Evolutionary conservation across 176 grass and related monocot species (phyloP), one percentile per base, ranked within the genome.

Genomic region (Carex scoparia): DNA sequence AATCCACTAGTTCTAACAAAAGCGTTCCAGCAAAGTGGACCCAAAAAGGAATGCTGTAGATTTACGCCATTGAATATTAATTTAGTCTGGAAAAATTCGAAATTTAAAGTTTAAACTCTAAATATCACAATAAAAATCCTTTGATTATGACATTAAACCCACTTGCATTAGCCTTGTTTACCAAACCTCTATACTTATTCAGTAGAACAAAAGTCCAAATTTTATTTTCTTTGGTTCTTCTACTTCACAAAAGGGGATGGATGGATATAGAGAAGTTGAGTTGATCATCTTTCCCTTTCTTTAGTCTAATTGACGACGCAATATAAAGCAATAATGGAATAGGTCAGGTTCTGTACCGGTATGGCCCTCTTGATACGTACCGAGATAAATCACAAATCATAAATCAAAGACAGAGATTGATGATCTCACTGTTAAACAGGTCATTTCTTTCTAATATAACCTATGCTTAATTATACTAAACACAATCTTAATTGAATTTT

Each of bases 61-160:
- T 63, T 35, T 48, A 83, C 61, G 81, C 81, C 14, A 67, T 54
- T 67, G 42, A 16, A 83, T 76, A 38, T 38, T 38, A 38, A 38
- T 38, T 38, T 38, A 38, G 37, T 38, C 37, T 38, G 19, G 11
- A 31, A 33, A 18, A 35, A 13, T 83, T 81, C 15, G 3, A 23
- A 46, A 63, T 65, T 46, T 56, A 51, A 51, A 61, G 3, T 44
- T 69, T 14, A 65, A 67, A 37, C 3, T 65, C 13, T 65, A 23
- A 51, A 62, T 81, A 55, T 49, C 6, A 4, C 59, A 64, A 83
- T 69, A 46, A 6, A 6, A 67, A n/a, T 68, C 32, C 30, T 61
- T 80, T 81, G 79, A 81, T 63, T 81, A 81, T 30, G 79, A 81
- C 79, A 3, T 65, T 65, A 15, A 81, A 65, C n/a, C 79, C 38